These are phyloP conservation scores for Mallotus japonicus DNA, from an alignment of 441 rosid genomes.

Conservation along the genomic window DNA sequence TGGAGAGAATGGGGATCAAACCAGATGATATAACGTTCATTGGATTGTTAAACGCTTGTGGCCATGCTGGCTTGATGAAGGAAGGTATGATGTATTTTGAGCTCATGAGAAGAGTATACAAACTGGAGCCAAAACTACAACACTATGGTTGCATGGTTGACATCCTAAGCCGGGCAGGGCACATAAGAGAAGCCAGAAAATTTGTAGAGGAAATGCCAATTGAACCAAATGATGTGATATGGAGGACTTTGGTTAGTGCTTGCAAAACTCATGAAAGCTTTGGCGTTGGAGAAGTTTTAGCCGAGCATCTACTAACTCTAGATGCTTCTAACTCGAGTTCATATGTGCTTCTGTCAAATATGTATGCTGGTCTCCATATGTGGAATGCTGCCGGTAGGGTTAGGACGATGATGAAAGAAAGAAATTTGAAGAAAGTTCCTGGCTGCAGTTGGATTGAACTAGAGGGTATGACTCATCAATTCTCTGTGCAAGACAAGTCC, in stretches of 20 bases:
- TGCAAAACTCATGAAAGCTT: conserved; percentile 48
- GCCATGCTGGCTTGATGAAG: conserved; percentile 59
- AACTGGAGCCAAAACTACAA: conserved; percentile 50
- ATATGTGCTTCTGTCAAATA: conserved; percentile 53
- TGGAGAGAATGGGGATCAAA: conserved; percentile 40
- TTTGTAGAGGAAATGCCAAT: conserved; percentile 55
- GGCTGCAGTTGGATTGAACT: conserved; percentile 60
- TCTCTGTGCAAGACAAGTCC: conserved; percentile 50
- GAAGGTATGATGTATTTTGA: conserved; percentile 56
- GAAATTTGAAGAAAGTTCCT: conserved; percentile 43
- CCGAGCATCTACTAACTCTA: conserved; percentile 50
- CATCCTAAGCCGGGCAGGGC: conserved; percentile 54
- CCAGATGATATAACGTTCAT: conserved; percentile 64
- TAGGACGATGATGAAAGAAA: conserved; percentile 48
- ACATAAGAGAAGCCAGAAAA: conserved; percentile 46
- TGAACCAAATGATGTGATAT: conserved; percentile 59
- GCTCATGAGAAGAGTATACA: conserved; percentile 47
- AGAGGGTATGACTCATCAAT: conserved; percentile 64
- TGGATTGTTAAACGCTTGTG: conserved; percentile 61
- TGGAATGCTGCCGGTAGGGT: conserved; percentile 57
- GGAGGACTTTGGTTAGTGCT: conserved; percentile 70
- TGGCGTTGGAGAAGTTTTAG: conserved; percentile 43
- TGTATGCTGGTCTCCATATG: conserved; percentile 51
- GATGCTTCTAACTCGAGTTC: conserved; percentile 58
- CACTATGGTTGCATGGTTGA: conserved; percentile 68